Evolutionary conservation across 805 yeast species (phyloP).

Genomic region (Wickerhamiella azyma): DNA sequence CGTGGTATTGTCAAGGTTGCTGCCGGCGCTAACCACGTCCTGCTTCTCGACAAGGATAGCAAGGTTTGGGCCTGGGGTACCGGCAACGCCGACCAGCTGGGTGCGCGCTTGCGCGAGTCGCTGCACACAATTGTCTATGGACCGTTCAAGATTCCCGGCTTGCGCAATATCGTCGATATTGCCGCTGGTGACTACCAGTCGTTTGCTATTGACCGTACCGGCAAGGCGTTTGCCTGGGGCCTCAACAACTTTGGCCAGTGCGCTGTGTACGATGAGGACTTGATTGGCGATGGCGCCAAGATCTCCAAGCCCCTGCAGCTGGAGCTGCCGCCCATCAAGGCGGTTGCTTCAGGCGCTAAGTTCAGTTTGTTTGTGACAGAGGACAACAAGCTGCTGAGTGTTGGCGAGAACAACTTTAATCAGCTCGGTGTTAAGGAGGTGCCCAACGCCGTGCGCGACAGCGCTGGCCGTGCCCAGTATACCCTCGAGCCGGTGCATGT

Average conservation of each 20-base stretch:
- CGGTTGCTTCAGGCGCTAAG: slow-evolving; percentile 87
- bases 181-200: slow-evolving; percentile 94
- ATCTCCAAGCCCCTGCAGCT: slow-evolving; percentile 67
- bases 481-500: slow-evolving; percentile 45
- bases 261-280: slow-evolving; percentile 50
- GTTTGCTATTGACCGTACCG: slow-evolving; percentile 70
- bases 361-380: slow-evolving; percentile 67
- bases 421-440: slow-evolving; percentile 78
- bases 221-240: slow-evolving; percentile 81
- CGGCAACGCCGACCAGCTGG: slow-evolving; percentile 86
- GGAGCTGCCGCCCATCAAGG: slow-evolving; percentile 34
- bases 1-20: slow-evolving; percentile 69
- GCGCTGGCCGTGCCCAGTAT: slow-evolving; percentile 50
- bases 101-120: slow-evolving; percentile 45
- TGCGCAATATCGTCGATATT: slow-evolving; percentile 61
- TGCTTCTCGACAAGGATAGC: slow-evolving; percentile 75
- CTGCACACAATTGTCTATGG: slow-evolving; percentile 32
- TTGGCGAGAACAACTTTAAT: slow-evolving; percentile 89
- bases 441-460: slow-evolving; percentile 55
- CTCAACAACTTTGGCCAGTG: slow-evolving; percentile 95
- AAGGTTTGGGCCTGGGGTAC: slow-evolving; percentile 94
- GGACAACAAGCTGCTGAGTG: slow-evolving; percentile 62
- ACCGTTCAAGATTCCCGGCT: slow-evolving; percentile 69
- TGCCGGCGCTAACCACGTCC: slow-evolving; percentile 82
- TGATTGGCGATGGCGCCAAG: slow-evolving; percentile 43